Evolutionary conservation across 768 basidiomycete species (phyloP), one percentile per base, ranked within the genome.

Genomic region (Hericium alpestre): DNA sequence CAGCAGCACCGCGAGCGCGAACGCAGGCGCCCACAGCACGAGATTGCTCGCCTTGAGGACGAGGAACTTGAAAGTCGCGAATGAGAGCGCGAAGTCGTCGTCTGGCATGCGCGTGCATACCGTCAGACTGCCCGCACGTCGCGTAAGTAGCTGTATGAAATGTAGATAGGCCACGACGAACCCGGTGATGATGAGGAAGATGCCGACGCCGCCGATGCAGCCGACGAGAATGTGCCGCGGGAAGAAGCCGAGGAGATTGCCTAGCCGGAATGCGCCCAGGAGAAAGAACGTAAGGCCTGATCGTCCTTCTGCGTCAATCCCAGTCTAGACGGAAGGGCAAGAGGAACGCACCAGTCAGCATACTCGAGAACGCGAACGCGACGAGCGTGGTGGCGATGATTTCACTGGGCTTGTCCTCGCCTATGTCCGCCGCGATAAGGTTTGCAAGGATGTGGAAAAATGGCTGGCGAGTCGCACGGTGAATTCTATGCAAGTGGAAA

Each of bases 181-280:
- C 87, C 92, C 93, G 0, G 94, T 97, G 63, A 87, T 76, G 43
- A 97, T 81, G 49, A 99, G 75, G 70, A 98, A 99, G 9, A 86
- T 82, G 15, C 95, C 95, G 38, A 98, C 91, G n/a, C 95, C 94
- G 10, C 94, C 94, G 41, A 97, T 97, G 64, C 87, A 88, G 13
- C 94, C 94, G n/a, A 99, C 90, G 27, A 97, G 79, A 65, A 97
- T 96, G 66, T 96, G 93, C 13, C 95, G 78, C 16, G 95, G 95
- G 72, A 98, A 97, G 73, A 98, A 98, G 1, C 93, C 93, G 39
- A 96, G 86, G 9, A 98, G 71, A 6, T 81, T 77, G 2, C 95
- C 95, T 12, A 97, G 77, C 47, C 82, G 83, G 61, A 94, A 82
- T 15, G 79, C 80, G 13, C 93, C 93, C 18, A 97, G 79, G 18